Base-by-base conservation (phyloP, 2,329 filamentous ascomycete genomes). In the Madurella fahalii region DNA sequence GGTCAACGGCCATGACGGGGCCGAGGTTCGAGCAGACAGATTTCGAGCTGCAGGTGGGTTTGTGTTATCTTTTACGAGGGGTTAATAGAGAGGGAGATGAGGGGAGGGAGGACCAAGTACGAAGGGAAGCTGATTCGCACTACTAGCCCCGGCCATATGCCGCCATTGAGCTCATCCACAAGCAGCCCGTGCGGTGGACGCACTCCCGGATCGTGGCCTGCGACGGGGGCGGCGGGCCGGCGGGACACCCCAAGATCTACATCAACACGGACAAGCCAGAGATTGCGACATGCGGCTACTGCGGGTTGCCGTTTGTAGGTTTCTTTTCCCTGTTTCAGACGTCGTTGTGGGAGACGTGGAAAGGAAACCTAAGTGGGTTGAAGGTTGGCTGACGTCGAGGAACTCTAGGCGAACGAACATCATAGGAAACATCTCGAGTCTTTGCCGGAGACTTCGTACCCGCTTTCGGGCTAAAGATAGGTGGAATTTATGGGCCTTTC, bases 181-280 rank as follows among this genome's bases (percentile, higher is more conserved):
- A 92, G 78, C 88, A 96, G 74, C 93, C 92, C 17, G 94, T 99
- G 37, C 82, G 84, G 71, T 99, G 94, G 93, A 89, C 86, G 56
- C 86, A 96, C 69, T 82, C 89, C 60, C 83, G 85, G 58, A 74
- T 89, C 47, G 93, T 95, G 49, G 85, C 85, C 43, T 99, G 94
- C 70, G 92, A 97, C 67, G 94, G 94, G 55, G 94, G 93, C 56
- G 92, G 92, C 63, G 94, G 93, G 44, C 87, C 92, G 32, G 77
- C 89, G 52, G 94, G 94, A 42, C 94, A 99, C 72, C 94, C 94
- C 47, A 83, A 84, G 68, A 87, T 99, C 74, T 99, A 91, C 72
- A 99, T 99, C 82, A 99, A 99, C 76, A 86, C 89, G 63, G 94
- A 99, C 75, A 97, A 96, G 80, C 89, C 94, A 42, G 86, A 97